These are phyloP conservation scores for Choanephora cucurbitarum DNA, from an alignment of 371 early-diverging fungal species.

Conservation along the genomic window DNA sequence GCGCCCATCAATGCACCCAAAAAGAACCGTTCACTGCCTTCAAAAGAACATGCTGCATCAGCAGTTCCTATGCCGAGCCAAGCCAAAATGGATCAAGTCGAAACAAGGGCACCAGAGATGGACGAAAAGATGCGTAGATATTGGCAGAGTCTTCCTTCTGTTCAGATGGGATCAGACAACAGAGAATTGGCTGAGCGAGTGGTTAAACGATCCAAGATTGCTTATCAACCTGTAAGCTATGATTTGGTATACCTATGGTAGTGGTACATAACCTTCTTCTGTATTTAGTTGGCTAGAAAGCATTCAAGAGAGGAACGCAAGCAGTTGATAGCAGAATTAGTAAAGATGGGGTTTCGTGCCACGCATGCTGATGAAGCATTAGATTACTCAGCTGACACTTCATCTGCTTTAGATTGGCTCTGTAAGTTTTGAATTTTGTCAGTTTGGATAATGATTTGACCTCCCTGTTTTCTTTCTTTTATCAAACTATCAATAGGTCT, in stretches of 20 bases:
- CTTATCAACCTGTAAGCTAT: constrained; percentile 30
- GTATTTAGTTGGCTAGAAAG: constrained; percentile 20
- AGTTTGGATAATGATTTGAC: background rate
- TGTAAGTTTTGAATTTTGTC: constrained; percentile 46
- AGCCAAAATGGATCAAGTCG: constrained; percentile 8
- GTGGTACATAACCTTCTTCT: too few relatives aligned
- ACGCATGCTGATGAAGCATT: constrained; percentile 78
- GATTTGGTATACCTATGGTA: too few relatives aligned
- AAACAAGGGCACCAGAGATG: constrained; percentile 25
- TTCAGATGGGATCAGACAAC: constrained; percentile 68
- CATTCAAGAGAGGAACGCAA: constrained; percentile 44
- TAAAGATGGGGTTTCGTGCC: constrained; percentile 70
- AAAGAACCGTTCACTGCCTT: constrained; percentile 17
- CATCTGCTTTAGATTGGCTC: constrained; percentile 83
- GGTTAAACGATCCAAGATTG: constrained; percentile 43
- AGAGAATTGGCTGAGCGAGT: constrained; percentile 67
- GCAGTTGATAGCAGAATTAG: constrained; percentile 44
- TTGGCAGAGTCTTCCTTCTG: constrained; percentile 74
- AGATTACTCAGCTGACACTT: constrained; percentile 54
- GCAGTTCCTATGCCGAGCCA: constrained; percentile 41
- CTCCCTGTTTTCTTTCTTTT: too few relatives aligned
- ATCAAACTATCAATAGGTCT: constrained; percentile 44
- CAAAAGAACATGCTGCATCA: constrained; percentile 38
- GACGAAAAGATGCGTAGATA: constrained; percentile 50
- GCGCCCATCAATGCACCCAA: constrained; percentile 35